Evolutionary conservation across 352 stramenopile species (phyloP).

Genomic region (Globisporangium canariense): DNA sequence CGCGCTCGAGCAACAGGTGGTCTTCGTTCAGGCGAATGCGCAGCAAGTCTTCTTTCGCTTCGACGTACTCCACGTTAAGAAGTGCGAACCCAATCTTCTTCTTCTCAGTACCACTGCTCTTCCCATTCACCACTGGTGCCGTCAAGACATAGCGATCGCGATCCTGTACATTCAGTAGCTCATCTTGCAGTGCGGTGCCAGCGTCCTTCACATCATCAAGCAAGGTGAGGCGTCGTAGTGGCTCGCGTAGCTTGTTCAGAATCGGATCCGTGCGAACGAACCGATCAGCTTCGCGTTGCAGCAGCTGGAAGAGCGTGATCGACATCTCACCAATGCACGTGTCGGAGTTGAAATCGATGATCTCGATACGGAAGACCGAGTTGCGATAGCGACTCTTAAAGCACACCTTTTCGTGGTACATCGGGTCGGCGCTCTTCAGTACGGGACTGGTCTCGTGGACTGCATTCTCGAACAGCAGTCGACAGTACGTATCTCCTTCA

Average conservation of each 20-base stretch:
- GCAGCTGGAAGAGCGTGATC: constrained; percentile 76
- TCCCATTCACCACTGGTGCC: constrained; percentile 21
- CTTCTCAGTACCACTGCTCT: constrained; percentile 26
- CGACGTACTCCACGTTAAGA: constrained; percentile 63
- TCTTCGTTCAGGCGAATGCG: constrained; percentile 55
- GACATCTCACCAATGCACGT: constrained; percentile 61
- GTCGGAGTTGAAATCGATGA: constrained; percentile 85
- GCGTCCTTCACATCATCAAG: constrained; percentile 34
- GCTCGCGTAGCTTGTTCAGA: constrained; percentile 40
- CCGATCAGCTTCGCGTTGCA: constrained; percentile 66
- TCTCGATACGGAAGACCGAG: constrained; percentile 58
- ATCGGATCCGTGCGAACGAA: constrained; percentile 54
- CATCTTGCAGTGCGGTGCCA: neutral
- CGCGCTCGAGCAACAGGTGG: constrained; percentile 44
- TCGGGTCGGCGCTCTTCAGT: constrained; percentile 81
- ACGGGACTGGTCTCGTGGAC: constrained; percentile 81
- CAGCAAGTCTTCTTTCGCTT: constrained; percentile 70
- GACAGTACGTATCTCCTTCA: constrained; percentile 83
- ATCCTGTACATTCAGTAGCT: constrained; percentile 28
- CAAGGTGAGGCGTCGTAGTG: constrained; percentile 44
- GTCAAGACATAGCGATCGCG: constrained; percentile 51
- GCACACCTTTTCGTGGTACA: constrained; percentile 84
- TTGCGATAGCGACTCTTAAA: constrained; percentile 64
- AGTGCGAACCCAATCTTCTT: constrained; percentile 57
- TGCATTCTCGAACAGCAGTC: constrained; percentile 57